Base-by-base conservation (phyloP, 228 moss, liverwort and hornwort genomes). In the Sphagnum magellanicum region DNA sequence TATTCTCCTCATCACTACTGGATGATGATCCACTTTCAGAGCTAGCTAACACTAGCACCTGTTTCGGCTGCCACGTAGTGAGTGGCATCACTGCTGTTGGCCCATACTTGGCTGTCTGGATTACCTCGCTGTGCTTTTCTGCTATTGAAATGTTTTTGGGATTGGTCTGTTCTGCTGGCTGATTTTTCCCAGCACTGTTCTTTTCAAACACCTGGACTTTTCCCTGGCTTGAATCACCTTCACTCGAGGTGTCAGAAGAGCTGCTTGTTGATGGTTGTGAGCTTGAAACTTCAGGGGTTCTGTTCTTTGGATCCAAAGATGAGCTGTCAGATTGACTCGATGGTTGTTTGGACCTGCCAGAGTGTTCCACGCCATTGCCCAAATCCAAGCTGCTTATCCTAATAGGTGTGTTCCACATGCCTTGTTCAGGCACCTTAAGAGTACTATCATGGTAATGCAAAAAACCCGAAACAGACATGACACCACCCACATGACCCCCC, bases 1-100 rank as follows among this genome's bases (percentile, higher is more conserved):
- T 51, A 13, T 81, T 79, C 50, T 75, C 79, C 58, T 79, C 81
- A 82, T 77, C 77, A 50, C 81, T 79, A 68, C 81, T 81, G 55
- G 85, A 81, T 62, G 78, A 79, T 66, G 78, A 76, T 50, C 61
- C 81, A 77, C 73, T 82, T 10, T 70, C 70, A 50, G 79, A 79
- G 72, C 77, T 79, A 55, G 8, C 55, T 46, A 77, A 81, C 55
- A 79, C 53, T 61, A 70, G 61, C 65, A 70, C 76, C 53, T 58
- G 60, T 61, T 74, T 78, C 5, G 78, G 76, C 68, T 74, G 69
- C 80, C 80, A 71, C 17, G 83, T 75, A 16, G 67, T 75, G 59
- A 68, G 74, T 59, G 51, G 63, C 8, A 55, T 55, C 3, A 12
- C 12, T 8, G 55, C 55, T 7, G 11, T 6, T 10, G 63, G 48